A percentile compares a stretch with the other conserved stretches of the same genome.
Conservation (phyloP, 352 stramenopile genomes). For the Phytophthora boehmeriae region DNA sequence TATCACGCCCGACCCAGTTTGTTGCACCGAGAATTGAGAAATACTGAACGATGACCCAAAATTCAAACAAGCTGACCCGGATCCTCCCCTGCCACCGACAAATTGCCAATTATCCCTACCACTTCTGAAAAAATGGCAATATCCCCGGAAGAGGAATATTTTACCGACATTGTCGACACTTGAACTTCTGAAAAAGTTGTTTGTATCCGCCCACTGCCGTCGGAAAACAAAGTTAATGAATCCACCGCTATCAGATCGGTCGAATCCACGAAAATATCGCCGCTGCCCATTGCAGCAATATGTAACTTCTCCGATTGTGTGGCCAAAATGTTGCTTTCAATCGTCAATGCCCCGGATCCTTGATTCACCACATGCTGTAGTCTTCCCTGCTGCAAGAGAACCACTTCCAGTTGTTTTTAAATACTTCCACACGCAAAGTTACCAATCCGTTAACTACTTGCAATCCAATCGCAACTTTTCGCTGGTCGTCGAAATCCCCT, state of each 20-base stretch:
- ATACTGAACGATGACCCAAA: conserved; percentile 8
- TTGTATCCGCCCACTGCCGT: conserved; percentile 24
- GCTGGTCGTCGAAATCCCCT: conserved; percentile 22
- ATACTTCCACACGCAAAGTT: conserved; percentile 17
- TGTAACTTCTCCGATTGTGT: conserved; percentile 14
- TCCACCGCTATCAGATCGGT: conserved; percentile 21
- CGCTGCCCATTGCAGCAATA: conserved; percentile 21
- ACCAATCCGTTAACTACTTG: conserved; percentile 15
- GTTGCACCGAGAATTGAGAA: conserved; percentile 12
- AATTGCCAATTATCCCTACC: conserved; percentile 11
- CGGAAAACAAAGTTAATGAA: conserved; percentile 19
- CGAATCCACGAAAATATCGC: conserved; percentile 16
- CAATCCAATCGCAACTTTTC: conserved; percentile 12
- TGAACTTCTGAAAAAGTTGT: conserved; percentile 13
- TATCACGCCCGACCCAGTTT: conserved; percentile 23
- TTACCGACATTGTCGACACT: conserved; percentile 14
- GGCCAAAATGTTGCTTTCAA: conserved; percentile 21
- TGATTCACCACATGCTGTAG: conserved; percentile 21
- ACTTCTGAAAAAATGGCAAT: conserved; percentile 4
- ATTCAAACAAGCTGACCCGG: conserved; percentile 23
- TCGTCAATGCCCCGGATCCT: conserved; percentile 15
- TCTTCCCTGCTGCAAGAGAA: conserved; percentile 22
- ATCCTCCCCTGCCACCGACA: conserved; percentile 15
- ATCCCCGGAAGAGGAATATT: conserved; percentile 27
- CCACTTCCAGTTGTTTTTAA: conserved; percentile 25